These are phyloP conservation scores for Pseudogymnoascus sp. DNA, from an alignment of 2,329 filamentous ascomycete genomes.

Conservation along the genomic window DNA sequence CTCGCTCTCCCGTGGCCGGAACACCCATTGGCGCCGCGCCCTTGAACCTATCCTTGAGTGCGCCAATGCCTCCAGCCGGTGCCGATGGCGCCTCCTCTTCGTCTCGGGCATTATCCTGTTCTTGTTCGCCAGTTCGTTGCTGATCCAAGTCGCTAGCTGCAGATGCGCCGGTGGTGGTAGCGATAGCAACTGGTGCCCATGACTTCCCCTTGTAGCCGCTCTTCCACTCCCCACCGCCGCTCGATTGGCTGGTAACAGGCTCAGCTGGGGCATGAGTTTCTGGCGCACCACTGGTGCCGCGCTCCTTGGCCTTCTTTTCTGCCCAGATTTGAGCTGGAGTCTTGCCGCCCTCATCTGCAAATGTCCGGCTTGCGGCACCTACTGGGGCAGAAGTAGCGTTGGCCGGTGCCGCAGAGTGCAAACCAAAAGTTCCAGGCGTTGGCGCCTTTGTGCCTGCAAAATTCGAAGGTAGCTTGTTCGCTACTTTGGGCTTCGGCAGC, in stretches of 20 bases:
- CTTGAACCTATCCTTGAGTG: slow-evolving; percentile 77
- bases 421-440: slow-evolving; percentile 60
- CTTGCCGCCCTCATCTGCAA: slow-evolving; percentile 91
- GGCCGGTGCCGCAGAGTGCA: slow-evolving; percentile 55
- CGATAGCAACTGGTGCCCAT: slow-evolving; percentile 77
- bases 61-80: slow-evolving; percentile 58
- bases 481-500: slow-evolving; percentile 89
- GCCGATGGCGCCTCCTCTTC: slow-evolving; percentile 47
- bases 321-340: slow-evolving; percentile 96
- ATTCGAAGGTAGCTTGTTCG: slow-evolving; percentile 72
- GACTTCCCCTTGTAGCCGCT: slow-evolving; percentile 85
- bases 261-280: slow-evolving; percentile 41
- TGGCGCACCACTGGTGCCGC: slow-evolving; percentile 48
- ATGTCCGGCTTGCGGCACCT: slow-evolving; percentile 79
- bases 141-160: slow-evolving; percentile 41
- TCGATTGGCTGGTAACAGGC: slow-evolving; percentile 60
- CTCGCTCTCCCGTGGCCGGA: slow-evolving; percentile 30
- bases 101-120: slow-evolving; percentile 38
- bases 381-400: slow-evolving; percentile 52
- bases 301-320: slow-evolving; percentile 85
- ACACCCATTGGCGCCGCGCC: slow-evolving; percentile 64
- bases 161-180: slow-evolving; percentile 53
- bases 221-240: slow-evolving; percentile 73
- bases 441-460: slow-evolving; percentile 89
- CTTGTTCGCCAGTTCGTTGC: slow-evolving; percentile 57